Percentiles rank a stretch among this genome's conserved stretches.
Conservation (phyloP, 176 grass and related monocot species). For the Ensete ventricosum region DNA sequence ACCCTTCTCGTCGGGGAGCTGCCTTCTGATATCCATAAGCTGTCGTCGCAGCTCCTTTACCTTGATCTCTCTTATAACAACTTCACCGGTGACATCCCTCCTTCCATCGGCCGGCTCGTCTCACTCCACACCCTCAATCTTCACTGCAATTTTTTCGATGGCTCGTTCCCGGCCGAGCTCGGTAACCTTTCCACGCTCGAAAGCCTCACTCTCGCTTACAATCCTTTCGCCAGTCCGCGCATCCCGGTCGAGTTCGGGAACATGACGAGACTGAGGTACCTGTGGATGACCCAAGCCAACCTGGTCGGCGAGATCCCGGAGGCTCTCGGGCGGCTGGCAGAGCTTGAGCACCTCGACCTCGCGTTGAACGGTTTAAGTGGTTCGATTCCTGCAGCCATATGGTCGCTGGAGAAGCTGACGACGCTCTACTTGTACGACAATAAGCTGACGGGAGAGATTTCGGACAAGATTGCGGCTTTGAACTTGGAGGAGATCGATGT, state of each 20-base stretch:
- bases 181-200: slow-evolving; percentile 7
- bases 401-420: slow-evolving; percentile 25
- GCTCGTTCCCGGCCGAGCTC: slow-evolving; percentile 6
- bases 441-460: slow-evolving; percentile 7
- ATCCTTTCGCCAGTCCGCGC: slow-evolving; percentile 18
- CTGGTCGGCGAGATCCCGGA: slow-evolving; percentile 30
- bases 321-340: slow-evolving; percentile 3
- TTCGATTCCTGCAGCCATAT: slow-evolving; percentile 23
- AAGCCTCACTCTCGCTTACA: slow-evolving; percentile 16
- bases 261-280: slow-evolving; percentile 22
- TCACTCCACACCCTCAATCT: not conserved
- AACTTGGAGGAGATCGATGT: not conserved
- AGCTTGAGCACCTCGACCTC: slow-evolving; percentile 21
- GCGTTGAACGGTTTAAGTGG: slow-evolving; percentile 22
- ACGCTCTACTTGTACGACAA: not conserved
- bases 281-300: slow-evolving; percentile 24
- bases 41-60: slow-evolving; percentile 24
- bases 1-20: slow-evolving; percentile 43
- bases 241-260: slow-evolving; percentile 31
- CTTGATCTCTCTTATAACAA: slow-evolving; percentile 43
- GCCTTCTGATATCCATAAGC: slow-evolving; percentile 27
- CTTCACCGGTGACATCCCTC: slow-evolving; percentile 40
- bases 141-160: slow-evolving; percentile 2
- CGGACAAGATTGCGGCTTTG: not conserved
- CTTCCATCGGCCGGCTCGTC: not conserved